A percentile compares a stretch with the other conserved stretches of the same genome.
Evolutionary conservation across 1,284 basidiomycete species (phyloP).

Genomic region (Mrakiaceae sp.): DNA sequence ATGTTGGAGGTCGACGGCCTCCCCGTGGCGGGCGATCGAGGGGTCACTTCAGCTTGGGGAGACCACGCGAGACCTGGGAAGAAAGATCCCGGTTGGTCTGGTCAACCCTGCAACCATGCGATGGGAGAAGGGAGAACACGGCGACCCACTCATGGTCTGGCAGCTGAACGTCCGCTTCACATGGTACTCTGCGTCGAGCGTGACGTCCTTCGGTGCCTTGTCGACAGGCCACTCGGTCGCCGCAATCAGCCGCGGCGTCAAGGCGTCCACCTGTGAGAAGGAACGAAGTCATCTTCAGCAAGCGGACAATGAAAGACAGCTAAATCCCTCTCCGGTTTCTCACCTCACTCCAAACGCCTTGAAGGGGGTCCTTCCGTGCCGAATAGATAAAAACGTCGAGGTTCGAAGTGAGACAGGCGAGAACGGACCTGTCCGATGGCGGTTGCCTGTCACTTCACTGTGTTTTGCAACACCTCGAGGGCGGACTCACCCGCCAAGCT

Average conservation of each 20-base stretch:
- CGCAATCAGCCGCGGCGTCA: background rate
- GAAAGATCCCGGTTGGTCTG: background rate
- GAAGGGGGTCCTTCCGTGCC: constrained; percentile 1
- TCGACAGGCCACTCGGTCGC: background rate
- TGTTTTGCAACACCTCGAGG: background rate
- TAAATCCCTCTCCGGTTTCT: background rate
- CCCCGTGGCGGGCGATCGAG: too few relatives aligned
- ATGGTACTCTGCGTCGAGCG: background rate
- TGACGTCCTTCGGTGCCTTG: background rate
- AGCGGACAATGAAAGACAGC: background rate
- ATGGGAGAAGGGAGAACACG: too few relatives aligned
- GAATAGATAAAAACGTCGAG: constrained; percentile 6
- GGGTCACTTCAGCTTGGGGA: too few relatives aligned
- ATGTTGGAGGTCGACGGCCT: too few relatives aligned
- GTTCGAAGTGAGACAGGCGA: background rate
- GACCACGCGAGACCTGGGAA: constrained; percentile 2
- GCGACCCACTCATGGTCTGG: constrained; percentile 2
- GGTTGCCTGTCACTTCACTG: too few relatives aligned
- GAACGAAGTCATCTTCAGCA: background rate
- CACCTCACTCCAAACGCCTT: constrained; percentile 4
- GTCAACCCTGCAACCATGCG: background rate
- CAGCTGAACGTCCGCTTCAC: background rate
- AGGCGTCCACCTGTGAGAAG: background rate
- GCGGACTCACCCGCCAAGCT: constrained; percentile 7
- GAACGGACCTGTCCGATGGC: background rate